phyloP scores from a whole-genome alignment of 2,329 filamentous ascomycete genomes.

The Epichloe bromicola region DNA sequence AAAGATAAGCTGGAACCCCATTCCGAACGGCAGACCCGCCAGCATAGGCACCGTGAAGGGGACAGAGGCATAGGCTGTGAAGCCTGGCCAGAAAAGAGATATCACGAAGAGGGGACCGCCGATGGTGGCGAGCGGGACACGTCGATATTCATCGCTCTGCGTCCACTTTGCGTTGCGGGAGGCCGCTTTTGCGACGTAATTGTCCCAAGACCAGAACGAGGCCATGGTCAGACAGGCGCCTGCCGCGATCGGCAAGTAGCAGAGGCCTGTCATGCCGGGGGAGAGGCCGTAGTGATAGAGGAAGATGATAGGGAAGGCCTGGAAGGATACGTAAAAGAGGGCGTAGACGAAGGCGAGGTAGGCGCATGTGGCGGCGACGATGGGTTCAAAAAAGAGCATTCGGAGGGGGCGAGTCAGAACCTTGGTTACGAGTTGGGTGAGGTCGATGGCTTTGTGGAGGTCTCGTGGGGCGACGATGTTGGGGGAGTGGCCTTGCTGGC shows the following conservation, averaged over 20 bases:
- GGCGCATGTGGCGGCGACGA: conserved; percentile 55
- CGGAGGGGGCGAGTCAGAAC: conserved; percentile 58
- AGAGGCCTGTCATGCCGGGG: conserved; percentile 51
- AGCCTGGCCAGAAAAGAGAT: conserved; percentile 50
- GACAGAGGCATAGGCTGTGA: conserved; percentile 34
- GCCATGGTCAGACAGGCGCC: conserved; percentile 46
- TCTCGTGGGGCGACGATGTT: conserved; percentile 48
- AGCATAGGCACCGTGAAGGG: conserved; percentile 44
- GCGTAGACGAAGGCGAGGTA: conserved; percentile 61
- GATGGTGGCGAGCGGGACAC: conserved; percentile 58
- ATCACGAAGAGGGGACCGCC: conserved; percentile 51
- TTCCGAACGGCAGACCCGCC: conserved; percentile 47
- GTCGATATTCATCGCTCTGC: conserved; percentile 49
- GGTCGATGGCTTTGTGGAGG: conserved; percentile 40
- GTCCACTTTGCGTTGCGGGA: conserved; percentile 41
- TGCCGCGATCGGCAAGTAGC: conserved; percentile 55
- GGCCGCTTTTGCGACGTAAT: conserved; percentile 39
- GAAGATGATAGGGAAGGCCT: conserved; percentile 63
- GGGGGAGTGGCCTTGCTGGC: conserved; percentile 37
- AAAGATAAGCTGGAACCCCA: conserved; percentile 50
- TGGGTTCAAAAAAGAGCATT: conserved; percentile 61
- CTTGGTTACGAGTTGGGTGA: conserved; percentile 49
- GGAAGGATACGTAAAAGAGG: conserved; percentile 59
- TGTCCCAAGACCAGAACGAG: conserved; percentile 55
- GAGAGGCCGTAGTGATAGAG: conserved; percentile 47